phyloP scores from a whole-genome alignment of 2,329 filamentous ascomycete species.

The Beauveria bassiana region DNA sequence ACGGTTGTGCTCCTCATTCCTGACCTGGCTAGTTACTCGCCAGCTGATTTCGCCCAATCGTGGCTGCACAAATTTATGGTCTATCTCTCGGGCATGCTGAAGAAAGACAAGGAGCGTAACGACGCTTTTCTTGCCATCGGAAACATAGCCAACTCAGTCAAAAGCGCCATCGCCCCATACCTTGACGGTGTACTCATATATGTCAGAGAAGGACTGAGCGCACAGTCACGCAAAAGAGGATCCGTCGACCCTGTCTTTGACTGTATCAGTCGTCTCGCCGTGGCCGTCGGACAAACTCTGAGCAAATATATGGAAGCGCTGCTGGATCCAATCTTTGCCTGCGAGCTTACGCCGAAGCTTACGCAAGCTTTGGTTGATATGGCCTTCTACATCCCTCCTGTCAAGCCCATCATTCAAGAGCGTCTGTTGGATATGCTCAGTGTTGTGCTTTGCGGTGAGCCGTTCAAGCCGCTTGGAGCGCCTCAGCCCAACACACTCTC shows the following conservation, averaged over 20 bases:
- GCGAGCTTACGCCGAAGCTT: constrained; percentile 85
- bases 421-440: constrained; percentile 91
- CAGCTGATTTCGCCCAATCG: constrained; percentile 76
- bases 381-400: constrained; percentile 96
- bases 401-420: constrained; percentile 88
- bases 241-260: constrained; percentile 81
- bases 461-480: constrained; percentile 86
- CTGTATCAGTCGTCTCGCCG: constrained; percentile 92
- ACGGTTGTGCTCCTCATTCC: constrained; percentile 90
- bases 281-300: constrained; percentile 89
- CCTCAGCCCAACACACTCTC: constrained; percentile 75
- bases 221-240: constrained; percentile 62
- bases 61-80: constrained; percentile 97
- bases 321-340: constrained; percentile 93
- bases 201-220: constrained; percentile 80
- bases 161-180: constrained; percentile 89
- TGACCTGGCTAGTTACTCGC: constrained; percentile 85
- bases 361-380: constrained; percentile 96
- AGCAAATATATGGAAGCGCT: constrained; percentile 98
- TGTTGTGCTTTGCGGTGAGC: constrained; percentile 82
- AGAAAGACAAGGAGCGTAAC: constrained; percentile 90
- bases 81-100: constrained; percentile 85
- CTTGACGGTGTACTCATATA: constrained; percentile 90
- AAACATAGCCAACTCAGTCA: constrained; percentile 91
- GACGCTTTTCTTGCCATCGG: constrained; percentile 94